Base-by-base conservation (phyloP, 2,329 filamentous ascomycete species). In the Penicillium capsulatum region DNA sequence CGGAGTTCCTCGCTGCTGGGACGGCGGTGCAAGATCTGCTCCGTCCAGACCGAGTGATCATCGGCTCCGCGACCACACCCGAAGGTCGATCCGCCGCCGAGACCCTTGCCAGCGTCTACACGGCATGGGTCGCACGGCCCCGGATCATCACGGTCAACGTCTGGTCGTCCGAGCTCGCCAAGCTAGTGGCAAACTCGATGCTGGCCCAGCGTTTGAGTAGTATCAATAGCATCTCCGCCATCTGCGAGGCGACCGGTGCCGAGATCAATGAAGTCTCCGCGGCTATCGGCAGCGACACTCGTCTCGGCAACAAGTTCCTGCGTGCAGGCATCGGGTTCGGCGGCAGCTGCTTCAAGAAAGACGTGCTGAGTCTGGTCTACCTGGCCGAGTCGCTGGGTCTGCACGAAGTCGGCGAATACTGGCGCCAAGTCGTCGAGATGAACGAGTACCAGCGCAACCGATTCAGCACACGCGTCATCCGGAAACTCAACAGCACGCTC, bases 171-270 rank as follows among this genome's bases (percentile, higher is more conserved):
- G 86, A 91, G 64, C 72, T 91, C 19, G 74, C 84, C 36, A 91
- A 90, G 66, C 74, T 91, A 0, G 84, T 83, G 1, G 83, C 85
- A 40, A 91, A 91, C 63, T 82, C 84, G 2, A 80, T 90, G 75
- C 72, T 91, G 9, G 86, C 86, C 2, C 86, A 91, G 66, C 76
- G 85, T 36, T 83, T 91, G 52, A 84, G 80, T 57, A 86, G 81
- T 64, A 86, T 91, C 66, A 91, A 90, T 66, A 81, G 83, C 14
- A 76, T 90, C 41, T 84, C 81, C 8, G 83, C 84, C 3, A 78
- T 91, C 20, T 90, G 85, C 58, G 85, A 90, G 64, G 76, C 77
- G 45, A 83, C 81, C 0, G 84, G 83, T 11, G 85, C 85, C 14
- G 80, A 88, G 54, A 75, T 89, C 13, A 75, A 83, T 44, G 83